Percentiles rank a stretch among this genome's conserved stretches.
phyloP scores from a whole-genome alignment of 345 rosid species.

The Camelina sativa region DNA sequence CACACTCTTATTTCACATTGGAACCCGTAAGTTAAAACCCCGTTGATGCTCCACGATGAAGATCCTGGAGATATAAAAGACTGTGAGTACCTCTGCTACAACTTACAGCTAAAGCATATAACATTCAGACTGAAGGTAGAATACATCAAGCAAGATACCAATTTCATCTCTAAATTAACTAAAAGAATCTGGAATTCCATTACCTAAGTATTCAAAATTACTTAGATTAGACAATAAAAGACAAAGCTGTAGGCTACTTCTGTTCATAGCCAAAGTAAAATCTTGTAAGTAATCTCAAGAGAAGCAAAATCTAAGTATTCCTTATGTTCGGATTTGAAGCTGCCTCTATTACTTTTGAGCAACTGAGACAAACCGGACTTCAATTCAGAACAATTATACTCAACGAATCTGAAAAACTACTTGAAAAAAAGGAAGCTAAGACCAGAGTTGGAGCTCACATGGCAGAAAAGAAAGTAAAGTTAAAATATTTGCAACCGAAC shows the following conservation, averaged over 20 bases:
- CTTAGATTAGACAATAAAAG: neutral
- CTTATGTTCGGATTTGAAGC: neutral
- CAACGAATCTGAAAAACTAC: neutral
- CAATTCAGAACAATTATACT: constrained; percentile 17
- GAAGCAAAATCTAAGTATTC: neutral
- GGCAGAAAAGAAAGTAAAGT: neutral
- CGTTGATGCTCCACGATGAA: neutral
- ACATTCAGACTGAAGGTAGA: constrained; percentile 17
- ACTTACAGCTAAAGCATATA: constrained; percentile 8
- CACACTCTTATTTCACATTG: constrained; percentile 36
- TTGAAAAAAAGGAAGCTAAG: constrained; percentile 2
- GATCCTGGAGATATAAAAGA: constrained; percentile 31
- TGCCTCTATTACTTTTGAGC: constrained; percentile 3
- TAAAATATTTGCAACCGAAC: constrained; percentile 3
- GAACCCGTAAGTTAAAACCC: constrained; percentile 4
- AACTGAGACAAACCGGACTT: neutral
- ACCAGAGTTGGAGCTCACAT: constrained; percentile 27
- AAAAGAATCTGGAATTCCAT: neutral
- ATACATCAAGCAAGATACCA: constrained; percentile 17
- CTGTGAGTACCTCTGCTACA: constrained; percentile 2
- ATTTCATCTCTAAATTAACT: neutral
- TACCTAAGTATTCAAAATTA: neutral
- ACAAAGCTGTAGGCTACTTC: neutral
- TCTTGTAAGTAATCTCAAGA: neutral
- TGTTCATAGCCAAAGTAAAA: neutral